Conservation (phyloP, 2,329 filamentous ascomycete genomes). For the Didymella pomorum region DNA sequence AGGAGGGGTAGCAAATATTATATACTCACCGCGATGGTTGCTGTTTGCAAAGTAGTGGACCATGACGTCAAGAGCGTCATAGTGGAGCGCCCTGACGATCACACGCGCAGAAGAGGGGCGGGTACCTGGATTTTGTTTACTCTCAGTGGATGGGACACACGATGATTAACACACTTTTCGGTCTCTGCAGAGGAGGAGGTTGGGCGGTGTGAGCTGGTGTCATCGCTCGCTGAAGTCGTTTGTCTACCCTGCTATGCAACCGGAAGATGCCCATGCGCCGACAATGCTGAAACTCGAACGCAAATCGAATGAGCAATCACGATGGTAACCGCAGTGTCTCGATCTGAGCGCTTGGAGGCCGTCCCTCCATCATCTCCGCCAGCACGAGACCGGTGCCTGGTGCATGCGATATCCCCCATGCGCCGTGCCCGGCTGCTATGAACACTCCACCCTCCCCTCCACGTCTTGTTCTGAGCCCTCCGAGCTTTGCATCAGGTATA, state of each 20-base stretch:
- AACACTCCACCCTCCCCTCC: constrained; percentile 69
- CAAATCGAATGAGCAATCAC: not conserved
- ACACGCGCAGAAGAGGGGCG: constrained; percentile 7
- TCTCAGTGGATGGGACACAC: not conserved
- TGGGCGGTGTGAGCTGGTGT: constrained; percentile 1
- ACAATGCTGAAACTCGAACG: constrained; percentile 2
- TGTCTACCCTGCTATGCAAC: constrained; percentile 2
- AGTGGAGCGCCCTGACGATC: constrained; percentile 18
- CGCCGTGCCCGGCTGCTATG: constrained; percentile 75
- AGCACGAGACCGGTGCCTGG: constrained; percentile 75
- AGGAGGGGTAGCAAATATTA: not conserved
- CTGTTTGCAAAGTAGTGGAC: constrained; percentile 21
- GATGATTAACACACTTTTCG: not conserved
- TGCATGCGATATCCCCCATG: constrained; percentile 68
- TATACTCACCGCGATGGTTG: constrained; percentile 10
- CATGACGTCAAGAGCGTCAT: constrained; percentile 22
- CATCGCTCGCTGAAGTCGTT: constrained; percentile 6
- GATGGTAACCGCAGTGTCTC: constrained; percentile 55
- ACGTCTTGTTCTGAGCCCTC: constrained; percentile 56
- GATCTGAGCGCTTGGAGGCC: constrained; percentile 67
- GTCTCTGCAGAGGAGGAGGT: not conserved
- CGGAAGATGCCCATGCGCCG: constrained; percentile 5
- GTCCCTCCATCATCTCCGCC: constrained; percentile 72
- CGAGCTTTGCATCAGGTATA: constrained; percentile 65
- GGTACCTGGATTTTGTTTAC: constrained; percentile 13